Evolutionary conservation across 306 rosid species (phyloP), one percentile per base, ranked within the genome.

Genomic region (Prunus armeniaca): DNA sequence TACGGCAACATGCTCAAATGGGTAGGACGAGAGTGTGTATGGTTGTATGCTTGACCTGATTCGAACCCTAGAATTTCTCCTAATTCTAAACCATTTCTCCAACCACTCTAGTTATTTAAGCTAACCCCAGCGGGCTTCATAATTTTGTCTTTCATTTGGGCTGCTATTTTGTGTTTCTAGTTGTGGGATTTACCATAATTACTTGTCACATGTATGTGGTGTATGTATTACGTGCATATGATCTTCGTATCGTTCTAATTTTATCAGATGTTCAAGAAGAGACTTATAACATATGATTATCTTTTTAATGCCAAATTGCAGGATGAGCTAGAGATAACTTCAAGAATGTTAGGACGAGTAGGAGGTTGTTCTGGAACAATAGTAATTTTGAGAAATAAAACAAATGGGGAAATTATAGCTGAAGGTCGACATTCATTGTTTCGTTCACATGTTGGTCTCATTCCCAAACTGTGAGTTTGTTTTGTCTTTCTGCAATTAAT

Each of bases 391-490:
- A 89, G 82, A 80, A 94, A 90, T 79, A 91, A 90, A 85, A 84
- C 80, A 22, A 91, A 91, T 0, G 91, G 97, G 52, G 91, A 91
- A 64, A 56, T 91, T 63, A 87, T 94, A 43, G 96, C 97, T 52
- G 96, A 91, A 89, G 97, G 98, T 32, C 87, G 98, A 22, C 98
- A 87, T 85, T 90, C 97, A 12, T 84, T 91, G 76, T 91, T 90
- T 76, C 86, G 90, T 63, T 78, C 76, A 62, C 91, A 82, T 38
- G 56, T 72, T 27, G 43, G 11, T n/a, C 51, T 3, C 19, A 87
- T 15, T 71, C 17, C 91, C 78, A 94, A 89, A 85, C 86, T 90
- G 82, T 91, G 86, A 89, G 4, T 19, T 32, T 32, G 38, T 32
- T 32, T 32, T 15, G 27, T 57, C 30, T 11, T 57, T 22, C 1